Conservation (phyloP, 169 alveolate species). For the Miamiensis avidus region DNA sequence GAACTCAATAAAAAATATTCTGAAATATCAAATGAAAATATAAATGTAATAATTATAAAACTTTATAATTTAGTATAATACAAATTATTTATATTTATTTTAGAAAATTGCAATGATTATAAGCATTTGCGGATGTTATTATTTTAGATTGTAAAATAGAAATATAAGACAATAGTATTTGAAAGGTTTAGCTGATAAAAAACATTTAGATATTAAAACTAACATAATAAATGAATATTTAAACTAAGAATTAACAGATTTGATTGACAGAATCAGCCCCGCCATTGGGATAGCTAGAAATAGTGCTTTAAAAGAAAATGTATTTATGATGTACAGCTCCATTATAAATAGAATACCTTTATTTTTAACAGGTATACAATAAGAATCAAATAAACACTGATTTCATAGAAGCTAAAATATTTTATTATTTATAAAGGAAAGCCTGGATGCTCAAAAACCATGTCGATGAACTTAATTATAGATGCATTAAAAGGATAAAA, state of each 20-base stretch:
- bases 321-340: slow-evolving; percentile 36
- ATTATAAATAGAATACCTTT: slow-evolving; percentile 43
- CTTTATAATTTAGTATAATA: too few species aligned
- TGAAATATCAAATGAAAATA: neutral
- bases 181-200: neutral
- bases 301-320: slow-evolving; percentile 37
- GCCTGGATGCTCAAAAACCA: slow-evolving; percentile 51
- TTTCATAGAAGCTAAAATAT: neutral
- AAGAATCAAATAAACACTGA: too few species aligned
- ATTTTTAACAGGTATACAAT: slow-evolving; percentile 16
- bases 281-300: neutral
- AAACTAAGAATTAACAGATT: neutral
- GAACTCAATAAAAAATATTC: neutral
- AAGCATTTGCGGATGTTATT: neutral
- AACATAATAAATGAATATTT: neutral
- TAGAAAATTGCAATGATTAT: neutral
- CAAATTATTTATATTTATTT: too few species aligned
- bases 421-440: slow-evolving; percentile 11
- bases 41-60: too few species aligned
- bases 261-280: neutral
- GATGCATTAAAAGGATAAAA: slow-evolving; percentile 25
- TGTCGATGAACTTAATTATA: slow-evolving; percentile 23
- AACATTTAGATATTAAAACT: neutral
- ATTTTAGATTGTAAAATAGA: neutral
- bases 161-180: neutral